Percentiles rank a stretch among this genome's conserved stretches.
phyloP scores from a whole-genome alignment of 495 filamentous ascomycete genomes.

The Daldinia bambusicola region DNA sequence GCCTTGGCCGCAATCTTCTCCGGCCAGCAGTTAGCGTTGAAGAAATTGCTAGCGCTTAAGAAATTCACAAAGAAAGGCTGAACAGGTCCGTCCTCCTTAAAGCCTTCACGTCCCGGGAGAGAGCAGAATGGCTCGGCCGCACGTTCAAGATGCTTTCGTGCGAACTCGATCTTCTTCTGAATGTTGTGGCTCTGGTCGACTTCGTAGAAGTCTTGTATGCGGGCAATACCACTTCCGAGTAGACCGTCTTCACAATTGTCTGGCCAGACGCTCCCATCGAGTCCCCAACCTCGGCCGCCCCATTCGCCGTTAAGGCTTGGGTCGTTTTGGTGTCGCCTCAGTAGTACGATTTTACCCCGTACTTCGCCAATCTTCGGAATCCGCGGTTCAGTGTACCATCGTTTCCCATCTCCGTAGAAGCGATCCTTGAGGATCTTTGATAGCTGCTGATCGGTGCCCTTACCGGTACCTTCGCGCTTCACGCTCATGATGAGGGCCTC shows the following conservation, averaged over 20 bases:
- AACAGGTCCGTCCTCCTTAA: slow-evolving; percentile 43
- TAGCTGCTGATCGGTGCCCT: slow-evolving; percentile 81
- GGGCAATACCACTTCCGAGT: slow-evolving; percentile 77
- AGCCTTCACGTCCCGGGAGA: slow-evolving; percentile 43
- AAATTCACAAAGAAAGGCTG: slow-evolving; percentile 91
- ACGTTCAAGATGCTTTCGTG: slow-evolving; percentile 77
- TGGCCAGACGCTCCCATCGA: slow-evolving; percentile 85
- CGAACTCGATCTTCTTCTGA: slow-evolving; percentile 78
- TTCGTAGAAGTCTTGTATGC: slow-evolving; percentile 97
- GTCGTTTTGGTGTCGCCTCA: slow-evolving; percentile 80
- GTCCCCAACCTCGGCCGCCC: slow-evolving; percentile 75
- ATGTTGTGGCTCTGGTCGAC: slow-evolving; percentile 80
- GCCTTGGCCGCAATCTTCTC: slow-evolving; percentile 91
- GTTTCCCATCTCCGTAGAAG: slow-evolving; percentile 68
- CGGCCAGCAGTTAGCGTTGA: slow-evolving; percentile 89
- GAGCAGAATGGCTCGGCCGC: slow-evolving; percentile 62
- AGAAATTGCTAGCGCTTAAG: slow-evolving; percentile 90
- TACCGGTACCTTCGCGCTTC: slow-evolving; percentile 89
- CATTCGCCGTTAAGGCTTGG: slow-evolving; percentile 68
- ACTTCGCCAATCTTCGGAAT: slow-evolving; percentile 84
- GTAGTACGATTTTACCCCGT: slow-evolving; percentile 83
- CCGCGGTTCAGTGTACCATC: slow-evolving; percentile 83
- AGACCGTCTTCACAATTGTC: slow-evolving; percentile 85
- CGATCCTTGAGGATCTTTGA: slow-evolving; percentile 73
- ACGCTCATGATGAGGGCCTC: slow-evolving; percentile 88